phyloP scores from a whole-genome alignment of 257 asterid genomes.

The Solanum virginianum region DNA sequence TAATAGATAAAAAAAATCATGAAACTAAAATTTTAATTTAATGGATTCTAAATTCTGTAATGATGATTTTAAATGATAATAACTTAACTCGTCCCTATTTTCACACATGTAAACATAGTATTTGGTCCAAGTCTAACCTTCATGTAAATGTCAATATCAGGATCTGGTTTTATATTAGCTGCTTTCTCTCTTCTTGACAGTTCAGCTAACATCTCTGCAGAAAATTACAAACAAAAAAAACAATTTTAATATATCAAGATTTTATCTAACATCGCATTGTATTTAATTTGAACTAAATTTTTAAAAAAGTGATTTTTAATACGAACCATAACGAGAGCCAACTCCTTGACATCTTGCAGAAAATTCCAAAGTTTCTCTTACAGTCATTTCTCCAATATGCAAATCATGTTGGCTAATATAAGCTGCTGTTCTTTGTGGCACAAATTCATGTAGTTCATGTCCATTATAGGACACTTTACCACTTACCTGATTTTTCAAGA shows the following conservation, averaged over 20 bases:
- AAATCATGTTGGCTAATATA: constrained; percentile 61
- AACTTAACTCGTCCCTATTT: neutral
- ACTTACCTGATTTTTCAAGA: constrained; percentile 14
- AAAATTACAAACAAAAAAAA: neutral
- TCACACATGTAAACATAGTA: neutral
- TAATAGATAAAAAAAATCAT: neutral
- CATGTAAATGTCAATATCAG: constrained; percentile 39
- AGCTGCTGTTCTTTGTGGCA: constrained; percentile 53
- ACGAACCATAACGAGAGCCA: constrained; percentile 61
- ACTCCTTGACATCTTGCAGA: constrained; percentile 75
- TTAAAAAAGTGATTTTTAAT: neutral
- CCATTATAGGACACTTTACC: constrained; percentile 60
- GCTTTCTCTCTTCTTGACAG: constrained; percentile 41
- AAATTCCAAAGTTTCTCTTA: constrained; percentile 57
- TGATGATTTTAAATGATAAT: too few relatives aligned
- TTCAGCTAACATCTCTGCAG: constrained; percentile 66
- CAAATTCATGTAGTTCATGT: constrained; percentile 46
- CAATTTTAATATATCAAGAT: neutral
- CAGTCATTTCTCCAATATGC: constrained; percentile 70
- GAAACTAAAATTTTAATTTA: too few relatives aligned
- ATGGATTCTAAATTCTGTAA: too few relatives aligned
- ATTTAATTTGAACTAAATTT: neutral
- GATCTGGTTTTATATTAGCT: constrained; percentile 42
- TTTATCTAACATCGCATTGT: neutral
- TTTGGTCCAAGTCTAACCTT: constrained; percentile 14